A percentile compares a stretch with the other conserved stretches of the same genome.
Conservation (phyloP, 495 filamentous ascomycete genomes). For the Trichoderma gamsii region DNA sequence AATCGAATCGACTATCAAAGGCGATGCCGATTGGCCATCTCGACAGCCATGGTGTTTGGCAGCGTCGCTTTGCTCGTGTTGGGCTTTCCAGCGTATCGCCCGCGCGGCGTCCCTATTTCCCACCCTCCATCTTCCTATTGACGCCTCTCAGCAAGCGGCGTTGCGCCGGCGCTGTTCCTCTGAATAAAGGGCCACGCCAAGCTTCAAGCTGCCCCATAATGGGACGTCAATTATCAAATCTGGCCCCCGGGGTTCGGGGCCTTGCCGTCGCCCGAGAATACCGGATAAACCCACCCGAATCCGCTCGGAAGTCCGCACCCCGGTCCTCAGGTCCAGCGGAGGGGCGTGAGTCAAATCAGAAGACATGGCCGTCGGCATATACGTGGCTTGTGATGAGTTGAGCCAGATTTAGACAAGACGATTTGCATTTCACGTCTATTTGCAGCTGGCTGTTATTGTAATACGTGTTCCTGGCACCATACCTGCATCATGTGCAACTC, state of each 20-base stretch:
- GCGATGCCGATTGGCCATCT: slow-evolving; percentile 6
- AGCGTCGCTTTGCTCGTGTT: background rate
- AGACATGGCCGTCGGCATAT: background rate
- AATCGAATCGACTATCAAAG: background rate
- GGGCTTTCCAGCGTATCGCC: background rate
- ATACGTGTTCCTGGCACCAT: too few relatives aligned
- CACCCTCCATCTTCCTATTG: background rate
- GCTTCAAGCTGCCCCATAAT: too few relatives aligned
- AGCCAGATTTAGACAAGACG: background rate
- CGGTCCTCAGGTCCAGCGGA: slow-evolving; percentile 2
- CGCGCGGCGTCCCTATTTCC: background rate
- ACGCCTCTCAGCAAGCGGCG: slow-evolving; percentile 12
- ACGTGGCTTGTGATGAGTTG: background rate
- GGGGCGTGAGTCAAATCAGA: background rate
- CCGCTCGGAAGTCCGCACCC: slow-evolving; percentile 8
- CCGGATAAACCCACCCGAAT: slow-evolving; percentile 11
- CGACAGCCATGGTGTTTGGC: background rate
- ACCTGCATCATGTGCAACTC: too few relatives aligned
- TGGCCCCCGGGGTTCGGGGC: slow-evolving; percentile 1
- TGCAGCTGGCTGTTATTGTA: too few relatives aligned
- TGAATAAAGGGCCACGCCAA: too few relatives aligned
- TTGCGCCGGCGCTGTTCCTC: slow-evolving; percentile 1
- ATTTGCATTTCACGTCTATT: too few relatives aligned
- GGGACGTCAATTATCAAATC: background rate
- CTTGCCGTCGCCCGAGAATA: slow-evolving; percentile 12